A percentile compares a stretch with the other conserved stretches of the same genome.
Conservation (phyloP, 768 basidiomycete genomes). For the Phanerochaete carnosa region DNA sequence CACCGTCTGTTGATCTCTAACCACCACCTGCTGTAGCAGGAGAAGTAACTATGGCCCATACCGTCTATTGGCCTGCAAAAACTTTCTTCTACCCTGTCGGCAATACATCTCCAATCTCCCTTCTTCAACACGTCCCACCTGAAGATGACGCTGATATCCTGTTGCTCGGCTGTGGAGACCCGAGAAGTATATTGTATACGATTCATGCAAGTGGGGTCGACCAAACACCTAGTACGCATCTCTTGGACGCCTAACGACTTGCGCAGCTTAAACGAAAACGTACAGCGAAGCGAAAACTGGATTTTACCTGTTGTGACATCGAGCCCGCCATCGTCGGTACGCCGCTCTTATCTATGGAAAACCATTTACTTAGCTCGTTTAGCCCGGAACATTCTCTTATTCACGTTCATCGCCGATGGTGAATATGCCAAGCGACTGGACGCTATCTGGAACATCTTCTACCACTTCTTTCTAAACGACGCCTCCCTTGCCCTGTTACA, state of each 20-base stretch:
- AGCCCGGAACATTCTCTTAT: slow-evolving; percentile 49
- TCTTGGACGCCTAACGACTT: neutral
- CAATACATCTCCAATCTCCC: slow-evolving; percentile 51
- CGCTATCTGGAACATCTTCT: slow-evolving; percentile 45
- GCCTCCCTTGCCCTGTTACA: slow-evolving; percentile 29
- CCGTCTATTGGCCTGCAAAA: slow-evolving; percentile 40
- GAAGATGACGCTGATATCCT: slow-evolving; percentile 47
- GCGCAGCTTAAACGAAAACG: neutral
- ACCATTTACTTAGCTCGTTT: neutral
- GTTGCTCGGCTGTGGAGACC: slow-evolving; percentile 56
- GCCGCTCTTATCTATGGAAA: neutral
- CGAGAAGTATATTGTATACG: slow-evolving; percentile 51
- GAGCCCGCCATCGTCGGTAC: slow-evolving; percentile 46
- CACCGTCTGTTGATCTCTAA: neutral
- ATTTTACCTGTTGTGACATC: slow-evolving; percentile 50
- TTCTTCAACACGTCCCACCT: slow-evolving; percentile 45
- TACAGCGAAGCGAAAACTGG: slow-evolving; percentile 28
- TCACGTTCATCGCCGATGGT: slow-evolving; percentile 39
- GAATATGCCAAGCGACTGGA: neutral
- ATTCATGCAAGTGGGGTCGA: slow-evolving; percentile 28
- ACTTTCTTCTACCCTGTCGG: slow-evolving; percentile 57
- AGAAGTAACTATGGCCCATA: slow-evolving; percentile 36
- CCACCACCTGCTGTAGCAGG: neutral
- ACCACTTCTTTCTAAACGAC: slow-evolving; percentile 44
- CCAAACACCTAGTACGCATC: slow-evolving; percentile 18